These are phyloP conservation scores for Bathelium albidoporum DNA, from an alignment of 495 filamentous ascomycete species.

Conservation along the genomic window DNA sequence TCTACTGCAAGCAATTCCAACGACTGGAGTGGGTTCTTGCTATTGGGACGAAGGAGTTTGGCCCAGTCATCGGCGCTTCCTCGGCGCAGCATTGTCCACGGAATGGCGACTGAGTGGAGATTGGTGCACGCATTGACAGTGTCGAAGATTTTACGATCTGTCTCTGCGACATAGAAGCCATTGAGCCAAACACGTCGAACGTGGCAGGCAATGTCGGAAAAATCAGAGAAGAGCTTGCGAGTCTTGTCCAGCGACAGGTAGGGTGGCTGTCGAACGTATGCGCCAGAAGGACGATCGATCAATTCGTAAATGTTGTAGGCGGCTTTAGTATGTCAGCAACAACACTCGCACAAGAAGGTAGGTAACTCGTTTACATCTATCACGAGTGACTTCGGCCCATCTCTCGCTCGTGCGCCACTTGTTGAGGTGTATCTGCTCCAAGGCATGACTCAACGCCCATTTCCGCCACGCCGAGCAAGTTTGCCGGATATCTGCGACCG, in stretches of 20 bases:
- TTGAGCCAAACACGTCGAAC: conserved; percentile 46
- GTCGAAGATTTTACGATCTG: conserved; percentile 35
- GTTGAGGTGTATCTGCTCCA: conserved; percentile 40
- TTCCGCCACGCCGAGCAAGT: conserved; percentile 43
- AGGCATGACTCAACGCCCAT: conserved; percentile 40
- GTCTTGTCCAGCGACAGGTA: conserved; percentile 39
- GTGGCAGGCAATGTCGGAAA: conserved; percentile 34
- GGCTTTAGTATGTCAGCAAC: conserved; percentile 15
- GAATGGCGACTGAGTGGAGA: conserved; percentile 37
- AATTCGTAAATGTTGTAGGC: conserved; percentile 32
- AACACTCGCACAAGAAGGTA: not conserved
- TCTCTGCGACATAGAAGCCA: conserved; percentile 42
- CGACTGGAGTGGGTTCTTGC: conserved; percentile 32
- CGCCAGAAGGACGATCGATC: conserved; percentile 30
- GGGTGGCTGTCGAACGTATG: conserved; percentile 43
- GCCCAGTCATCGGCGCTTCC: conserved; percentile 37
- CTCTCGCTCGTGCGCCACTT: conserved; percentile 43
- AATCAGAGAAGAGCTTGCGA: conserved; percentile 33
- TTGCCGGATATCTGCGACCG: conserved; percentile 35
- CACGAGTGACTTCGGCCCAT: conserved; percentile 31
- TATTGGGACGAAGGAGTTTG: conserved; percentile 26
- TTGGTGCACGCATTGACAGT: conserved; percentile 34
- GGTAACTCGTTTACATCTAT: conserved; percentile 19
- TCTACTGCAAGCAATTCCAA: conserved; percentile 41
- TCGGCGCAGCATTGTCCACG: conserved; percentile 44